Evolutionary conservation across 202 grass and related monocot species (phyloP).

Genomic region (Bolboschoenoplectus hybrid): DNA sequence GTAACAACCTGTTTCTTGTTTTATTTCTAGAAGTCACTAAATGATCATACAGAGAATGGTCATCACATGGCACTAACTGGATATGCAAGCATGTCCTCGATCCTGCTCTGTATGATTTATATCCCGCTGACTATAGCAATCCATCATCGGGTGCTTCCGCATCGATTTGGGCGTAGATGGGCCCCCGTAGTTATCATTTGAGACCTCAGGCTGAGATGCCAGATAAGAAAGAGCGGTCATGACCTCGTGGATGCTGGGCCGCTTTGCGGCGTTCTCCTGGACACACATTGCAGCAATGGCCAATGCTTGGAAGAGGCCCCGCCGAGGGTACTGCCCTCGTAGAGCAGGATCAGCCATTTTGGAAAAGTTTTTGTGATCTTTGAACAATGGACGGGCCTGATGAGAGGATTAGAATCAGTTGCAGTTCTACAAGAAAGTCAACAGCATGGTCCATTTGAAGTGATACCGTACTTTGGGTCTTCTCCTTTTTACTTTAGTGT

Average conservation of each 20-base stretch:
- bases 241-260: conserved; percentile 64
- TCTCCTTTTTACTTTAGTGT: background rate
- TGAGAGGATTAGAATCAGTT: conserved; percentile 39
- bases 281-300: conserved; percentile 83
- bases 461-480: background rate
- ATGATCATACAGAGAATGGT: background rate
- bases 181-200: conserved; percentile 31
- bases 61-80: background rate
- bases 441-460: background rate
- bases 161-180: background rate
- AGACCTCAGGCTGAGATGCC: conserved; percentile 45
- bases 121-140: background rate
- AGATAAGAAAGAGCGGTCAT: conserved; percentile 64
- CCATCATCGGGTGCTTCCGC: background rate
- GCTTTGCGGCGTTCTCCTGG: conserved; percentile 63
- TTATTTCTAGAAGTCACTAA: background rate
- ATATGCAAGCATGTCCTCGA: background rate
- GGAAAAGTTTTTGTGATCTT: conserved; percentile 66
- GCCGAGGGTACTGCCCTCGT: conserved; percentile 51
- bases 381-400: conserved; percentile 85
- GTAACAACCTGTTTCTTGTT: background rate
- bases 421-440: background rate
- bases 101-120: background rate
- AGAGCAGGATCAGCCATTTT: conserved; percentile 75
- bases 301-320: conserved; percentile 63